Conservation (phyloP, 2,329 filamentous ascomycete genomes). For the Geosmithia flava region DNA sequence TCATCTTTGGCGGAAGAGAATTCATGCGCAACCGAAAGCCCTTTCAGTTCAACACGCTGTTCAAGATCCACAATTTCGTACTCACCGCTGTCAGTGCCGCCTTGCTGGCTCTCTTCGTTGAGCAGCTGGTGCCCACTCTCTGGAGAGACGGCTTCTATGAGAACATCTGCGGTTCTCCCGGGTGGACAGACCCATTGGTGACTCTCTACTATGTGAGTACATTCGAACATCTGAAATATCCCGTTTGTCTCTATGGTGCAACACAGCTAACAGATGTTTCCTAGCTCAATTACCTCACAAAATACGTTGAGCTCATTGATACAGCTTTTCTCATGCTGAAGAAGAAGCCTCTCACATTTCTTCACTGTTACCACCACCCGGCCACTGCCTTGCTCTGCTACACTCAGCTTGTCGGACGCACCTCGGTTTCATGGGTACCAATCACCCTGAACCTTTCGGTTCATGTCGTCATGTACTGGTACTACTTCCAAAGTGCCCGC, state of each 20-base stretch:
- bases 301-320: slow-evolving; percentile 91
- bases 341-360: slow-evolving; percentile 99
- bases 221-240: background rate
- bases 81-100: slow-evolving; percentile 74
- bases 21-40: slow-evolving; percentile 79
- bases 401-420: slow-evolving; percentile 87
- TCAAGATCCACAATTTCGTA: slow-evolving; percentile 95
- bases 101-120: slow-evolving; percentile 74
- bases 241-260: slow-evolving; percentile 6
- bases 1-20: slow-evolving; percentile 89
- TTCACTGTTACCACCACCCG: slow-evolving; percentile 98
- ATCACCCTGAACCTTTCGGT: slow-evolving; percentile 88
- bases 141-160: slow-evolving; percentile 75
- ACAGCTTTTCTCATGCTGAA: slow-evolving; percentile 96
- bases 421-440: slow-evolving; percentile 87
- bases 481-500: slow-evolving; percentile 98
- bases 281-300: slow-evolving; percentile 95
- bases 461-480: slow-evolving; percentile 99
- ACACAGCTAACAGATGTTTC: slow-evolving; percentile 15
- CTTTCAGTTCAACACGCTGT: slow-evolving; percentile 77
- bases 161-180: slow-evolving; percentile 66
- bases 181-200: slow-evolving; percentile 88
- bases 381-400: slow-evolving; percentile 96
- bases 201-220: slow-evolving; percentile 85
- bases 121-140: slow-evolving; percentile 84